Base-by-base conservation (phyloP, 345 rosid species). In the Gossypium herbaceum region DNA sequence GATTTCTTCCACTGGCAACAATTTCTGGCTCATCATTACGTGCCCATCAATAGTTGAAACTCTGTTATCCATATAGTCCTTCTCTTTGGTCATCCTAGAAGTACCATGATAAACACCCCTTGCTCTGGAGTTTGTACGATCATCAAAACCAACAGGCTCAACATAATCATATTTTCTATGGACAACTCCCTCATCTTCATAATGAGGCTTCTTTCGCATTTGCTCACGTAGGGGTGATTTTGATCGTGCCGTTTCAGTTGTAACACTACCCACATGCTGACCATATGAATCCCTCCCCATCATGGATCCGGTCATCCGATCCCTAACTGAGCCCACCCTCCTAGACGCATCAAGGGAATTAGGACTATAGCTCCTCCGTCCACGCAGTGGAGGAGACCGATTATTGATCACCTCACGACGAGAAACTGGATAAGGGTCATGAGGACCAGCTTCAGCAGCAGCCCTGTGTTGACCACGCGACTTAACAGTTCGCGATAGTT, bases 291-390 rank as follows among this genome's bases (percentile, higher is more conserved):
- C 82, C 78, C 78, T 86, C 57, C 85, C 82, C 58, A 81, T 83
- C 48, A 25, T 59, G 0, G 83, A 82, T 61, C 79, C 71, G 50
- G 81, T 71, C 74, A 73, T 78, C 60, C 73, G 71, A 50, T 83
- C 82, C 5, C 70, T 62, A 55, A 61, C 54, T 48, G 48, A 57
- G 73, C 68, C 73, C 62, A 76, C 70, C 73, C 80, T 80, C 73
- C 80, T 76, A 71, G 84, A 81, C 25, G 67, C 80, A 68, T 85
- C 86, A 43, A 45, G 67, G 48, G 82, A 61, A 69, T 50, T 68
- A 13, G 87, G 88, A 75, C 88, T 88, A 77, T 74, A 73, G 41
- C 86, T 88, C 83, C 89, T 78, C 12, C 68, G 73, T 62, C 52
- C 27, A 8, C 75, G 75, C 4, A 24, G 43, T 29, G 58, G 67